phyloP scores from a whole-genome alignment of 2,329 filamentous ascomycete species.

The Stagonosporopsis vannaccii region DNA sequence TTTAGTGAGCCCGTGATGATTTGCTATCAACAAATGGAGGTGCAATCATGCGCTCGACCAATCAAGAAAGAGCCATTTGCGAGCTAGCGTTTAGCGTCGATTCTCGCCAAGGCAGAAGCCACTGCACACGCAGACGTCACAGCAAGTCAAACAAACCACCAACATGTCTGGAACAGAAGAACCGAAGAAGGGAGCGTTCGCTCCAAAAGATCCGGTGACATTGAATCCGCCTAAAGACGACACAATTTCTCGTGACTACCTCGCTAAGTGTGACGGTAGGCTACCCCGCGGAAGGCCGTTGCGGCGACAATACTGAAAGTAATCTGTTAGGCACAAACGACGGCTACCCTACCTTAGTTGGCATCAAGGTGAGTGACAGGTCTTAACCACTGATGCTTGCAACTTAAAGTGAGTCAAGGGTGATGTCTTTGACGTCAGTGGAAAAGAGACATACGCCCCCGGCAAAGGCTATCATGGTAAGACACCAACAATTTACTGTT shows the following conservation, averaged over 20 bases:
- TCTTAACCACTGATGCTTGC: not conserved
- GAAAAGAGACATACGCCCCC: constrained; percentile 84
- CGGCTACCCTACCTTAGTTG: constrained; percentile 65
- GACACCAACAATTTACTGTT: constrained; percentile 33
- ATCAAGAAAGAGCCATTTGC: not conserved
- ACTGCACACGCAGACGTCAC: constrained; percentile 12
- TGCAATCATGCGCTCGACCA: not conserved
- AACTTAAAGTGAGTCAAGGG: constrained; percentile 63
- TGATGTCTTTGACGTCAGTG: constrained; percentile 91
- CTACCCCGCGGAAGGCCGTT: constrained; percentile 11
- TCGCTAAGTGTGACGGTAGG: constrained; percentile 84
- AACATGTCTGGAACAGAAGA: constrained; percentile 44
- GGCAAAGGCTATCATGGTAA: constrained; percentile 86
- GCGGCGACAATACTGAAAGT: constrained; percentile 3
- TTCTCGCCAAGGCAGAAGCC: constrained; percentile 5
- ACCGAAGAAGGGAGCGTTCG: constrained; percentile 65
- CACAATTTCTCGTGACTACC: constrained; percentile 78
- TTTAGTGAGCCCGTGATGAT: not conserved
- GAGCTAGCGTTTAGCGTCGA: constrained; percentile 3
- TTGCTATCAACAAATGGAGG: not conserved
- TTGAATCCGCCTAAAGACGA: constrained; percentile 88
- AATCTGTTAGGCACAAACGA: constrained; percentile 66
- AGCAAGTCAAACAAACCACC: constrained; percentile 5
- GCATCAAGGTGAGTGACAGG: constrained; percentile 60
- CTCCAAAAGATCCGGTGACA: constrained; percentile 77